phyloP scores from a whole-genome alignment of 129 eudicot species.

The Lactuca saligna region DNA sequence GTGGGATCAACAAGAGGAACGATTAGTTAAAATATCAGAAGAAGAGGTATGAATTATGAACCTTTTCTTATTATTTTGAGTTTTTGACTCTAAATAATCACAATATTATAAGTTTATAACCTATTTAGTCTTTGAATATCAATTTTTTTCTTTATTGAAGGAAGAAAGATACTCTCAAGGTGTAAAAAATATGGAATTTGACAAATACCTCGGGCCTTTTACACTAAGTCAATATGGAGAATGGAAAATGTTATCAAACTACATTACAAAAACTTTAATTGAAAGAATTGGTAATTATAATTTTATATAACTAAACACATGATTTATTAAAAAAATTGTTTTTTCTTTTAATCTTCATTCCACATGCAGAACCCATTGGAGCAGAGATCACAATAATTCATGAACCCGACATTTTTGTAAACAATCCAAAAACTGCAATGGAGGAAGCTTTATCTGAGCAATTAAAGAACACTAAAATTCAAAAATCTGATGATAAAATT shows the following conservation, averaged over 20 bases:
- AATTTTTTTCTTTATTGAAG: constrained; percentile 35
- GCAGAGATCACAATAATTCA: constrained; percentile 75
- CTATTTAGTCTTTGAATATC: not conserved
- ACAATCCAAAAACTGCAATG: constrained; percentile 47
- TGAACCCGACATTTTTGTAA: constrained; percentile 58
- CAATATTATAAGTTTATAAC: no score
- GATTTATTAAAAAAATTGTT: no score
- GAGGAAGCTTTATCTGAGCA: constrained; percentile 77
- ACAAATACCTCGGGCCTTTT: constrained; percentile 82
- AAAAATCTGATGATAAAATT: constrained; percentile 34
- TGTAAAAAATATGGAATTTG: constrained; percentile 73
- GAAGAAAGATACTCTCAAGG: constrained; percentile 80
- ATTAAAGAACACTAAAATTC: constrained; percentile 53
- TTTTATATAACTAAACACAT: not conserved
- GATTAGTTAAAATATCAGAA: constrained; percentile 61
- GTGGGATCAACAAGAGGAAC: constrained; percentile 81
- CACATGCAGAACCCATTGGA: constrained; percentile 77
- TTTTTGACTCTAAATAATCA: no score
- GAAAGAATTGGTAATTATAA: constrained; percentile 62
- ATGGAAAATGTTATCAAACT: constrained; percentile 76
- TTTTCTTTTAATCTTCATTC: not conserved
- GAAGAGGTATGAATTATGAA: constrained; percentile 55
- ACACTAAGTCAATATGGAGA: constrained; percentile 61
- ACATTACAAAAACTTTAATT: constrained; percentile 64
- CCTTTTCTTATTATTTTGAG: not conserved